Evolutionary conservation across 192 early-diverging fungal genomes (phyloP).

Genomic region (Kappamyces sp.): DNA sequence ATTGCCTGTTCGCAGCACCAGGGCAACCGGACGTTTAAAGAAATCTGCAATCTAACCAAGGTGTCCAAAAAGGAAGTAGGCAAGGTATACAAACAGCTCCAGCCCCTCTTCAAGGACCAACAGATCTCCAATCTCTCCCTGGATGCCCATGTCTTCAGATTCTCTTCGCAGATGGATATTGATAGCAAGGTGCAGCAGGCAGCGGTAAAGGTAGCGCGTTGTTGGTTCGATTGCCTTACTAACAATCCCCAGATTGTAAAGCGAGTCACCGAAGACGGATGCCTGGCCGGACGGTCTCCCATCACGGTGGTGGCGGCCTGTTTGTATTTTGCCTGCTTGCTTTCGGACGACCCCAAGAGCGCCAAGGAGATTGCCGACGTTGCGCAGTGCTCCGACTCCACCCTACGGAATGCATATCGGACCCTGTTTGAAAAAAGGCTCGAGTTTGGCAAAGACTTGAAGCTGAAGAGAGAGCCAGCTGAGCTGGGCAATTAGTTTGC

Average conservation of each 20-base stretch:
- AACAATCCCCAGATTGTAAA: slow-evolving; percentile 20
- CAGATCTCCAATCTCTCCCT: slow-evolving; percentile 26
- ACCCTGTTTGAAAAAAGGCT: slow-evolving; percentile 36
- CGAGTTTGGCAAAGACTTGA: slow-evolving; percentile 39
- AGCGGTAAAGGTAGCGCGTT: slow-evolving; percentile 58
- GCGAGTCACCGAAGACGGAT: slow-evolving; percentile 70
- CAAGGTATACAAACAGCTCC: slow-evolving; percentile 65
- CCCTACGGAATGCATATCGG: slow-evolving; percentile 72
- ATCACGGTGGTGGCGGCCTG: slow-evolving; percentile 89
- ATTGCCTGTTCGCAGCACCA: slow-evolving; percentile 82
- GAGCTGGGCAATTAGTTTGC: too few relatives aligned
- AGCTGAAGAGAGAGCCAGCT: too few relatives aligned
- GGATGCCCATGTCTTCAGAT: slow-evolving; percentile 58
- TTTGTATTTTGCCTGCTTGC: slow-evolving; percentile 76
- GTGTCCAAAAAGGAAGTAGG: slow-evolving; percentile 95
- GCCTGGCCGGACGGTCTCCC: slow-evolving; percentile 82
- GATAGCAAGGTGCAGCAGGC: slow-evolving; percentile 61
- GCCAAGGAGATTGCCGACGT: slow-evolving; percentile 76
- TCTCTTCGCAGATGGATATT: slow-evolving; percentile 71
- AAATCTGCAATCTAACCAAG: slow-evolving; percentile 81
- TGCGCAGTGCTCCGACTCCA: slow-evolving; percentile 88
- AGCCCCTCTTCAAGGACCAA: slow-evolving; percentile 18
- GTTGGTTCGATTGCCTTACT: not conserved
- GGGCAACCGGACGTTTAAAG: slow-evolving; percentile 85
- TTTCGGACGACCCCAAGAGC: slow-evolving; percentile 55